Evolutionary conservation across 2,329 filamentous ascomycete genomes (phyloP).

Genomic region (Microsporum ferrugineum): DNA sequence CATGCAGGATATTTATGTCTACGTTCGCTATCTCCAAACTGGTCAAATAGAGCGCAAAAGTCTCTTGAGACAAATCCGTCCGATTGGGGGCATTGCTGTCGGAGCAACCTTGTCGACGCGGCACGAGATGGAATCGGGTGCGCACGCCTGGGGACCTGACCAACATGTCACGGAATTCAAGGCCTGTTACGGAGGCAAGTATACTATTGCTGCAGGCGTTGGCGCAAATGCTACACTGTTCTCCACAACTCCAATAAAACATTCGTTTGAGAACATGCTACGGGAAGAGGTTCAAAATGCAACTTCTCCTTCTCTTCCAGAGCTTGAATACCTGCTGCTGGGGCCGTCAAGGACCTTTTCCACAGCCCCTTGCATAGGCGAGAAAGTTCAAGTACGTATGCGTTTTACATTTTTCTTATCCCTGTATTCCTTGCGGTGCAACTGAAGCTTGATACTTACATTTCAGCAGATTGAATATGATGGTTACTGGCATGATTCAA

Average conservation of each 20-base stretch:
- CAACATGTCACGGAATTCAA: constrained; percentile 14
- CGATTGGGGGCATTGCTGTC: constrained; percentile 13
- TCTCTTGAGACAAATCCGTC: constrained; percentile 13
- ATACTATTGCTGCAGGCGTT: constrained; percentile 12
- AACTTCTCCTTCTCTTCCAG: constrained; percentile 11
- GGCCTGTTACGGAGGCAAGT: constrained; percentile 13
- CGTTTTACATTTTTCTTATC: constrained; percentile 8
- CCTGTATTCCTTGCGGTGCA: constrained; percentile 9
- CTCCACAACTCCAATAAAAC: constrained; percentile 13
- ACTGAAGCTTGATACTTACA: not conserved
- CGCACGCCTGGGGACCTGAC: constrained; percentile 13
- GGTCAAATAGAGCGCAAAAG: constrained; percentile 14
- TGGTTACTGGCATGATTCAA: constrained; percentile 13
- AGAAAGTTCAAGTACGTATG: constrained; percentile 15
- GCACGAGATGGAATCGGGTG: constrained; percentile 15
- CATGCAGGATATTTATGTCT: constrained; percentile 12
- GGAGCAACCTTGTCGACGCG: constrained; percentile 13
- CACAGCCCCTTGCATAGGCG: constrained; percentile 11
- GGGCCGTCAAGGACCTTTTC: constrained; percentile 13
- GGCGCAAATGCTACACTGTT: constrained; percentile 13
- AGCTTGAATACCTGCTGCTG: constrained; percentile 13
- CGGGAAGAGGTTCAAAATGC: constrained; percentile 12
- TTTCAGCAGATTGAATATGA: constrained; percentile 13
- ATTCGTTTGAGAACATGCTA: constrained; percentile 15
- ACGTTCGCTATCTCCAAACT: constrained; percentile 14